Evolutionary conservation across 306 rosid genomes (phyloP).

Genomic region (Luffa aegyptiaca): DNA sequence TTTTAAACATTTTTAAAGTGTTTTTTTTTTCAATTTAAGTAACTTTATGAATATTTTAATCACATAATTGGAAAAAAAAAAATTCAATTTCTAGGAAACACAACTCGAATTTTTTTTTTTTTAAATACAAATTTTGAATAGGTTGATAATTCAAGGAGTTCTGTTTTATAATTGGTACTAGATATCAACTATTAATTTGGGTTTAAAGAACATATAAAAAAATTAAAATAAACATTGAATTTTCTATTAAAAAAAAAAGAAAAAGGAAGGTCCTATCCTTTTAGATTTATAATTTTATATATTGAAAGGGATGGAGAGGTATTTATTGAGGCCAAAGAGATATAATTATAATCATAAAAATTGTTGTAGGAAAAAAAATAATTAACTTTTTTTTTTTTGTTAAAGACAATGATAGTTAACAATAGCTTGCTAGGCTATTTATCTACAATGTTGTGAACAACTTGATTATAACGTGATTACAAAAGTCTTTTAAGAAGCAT

Average conservation of each 20-base stretch:
- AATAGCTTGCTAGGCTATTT: background rate
- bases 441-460: background rate
- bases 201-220: background rate
- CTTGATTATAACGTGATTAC: background rate
- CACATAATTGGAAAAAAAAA: background rate
- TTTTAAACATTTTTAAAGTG: background rate
- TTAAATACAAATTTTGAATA: background rate
- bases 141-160: background rate
- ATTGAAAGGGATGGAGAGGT: background rate
- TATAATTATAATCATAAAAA: background rate
- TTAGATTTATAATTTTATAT: background rate
- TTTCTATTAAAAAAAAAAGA: background rate
- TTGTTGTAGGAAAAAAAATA: background rate
- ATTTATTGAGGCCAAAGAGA: background rate
- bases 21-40: background rate
- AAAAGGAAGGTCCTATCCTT: background rate
- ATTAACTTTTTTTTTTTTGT: background rate
- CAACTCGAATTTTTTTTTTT: background rate
- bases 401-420: background rate
- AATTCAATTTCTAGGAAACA: background rate
- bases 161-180: background rate
- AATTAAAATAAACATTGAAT: background rate
- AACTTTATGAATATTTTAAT: background rate
- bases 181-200: background rate
- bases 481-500: too few relatives aligned